A percentile compares a stretch with the other conserved stretches of the same genome.
Conservation (phyloP, 495 filamentous ascomycete genomes). For the Penicillium macrosclerotiorum region DNA sequence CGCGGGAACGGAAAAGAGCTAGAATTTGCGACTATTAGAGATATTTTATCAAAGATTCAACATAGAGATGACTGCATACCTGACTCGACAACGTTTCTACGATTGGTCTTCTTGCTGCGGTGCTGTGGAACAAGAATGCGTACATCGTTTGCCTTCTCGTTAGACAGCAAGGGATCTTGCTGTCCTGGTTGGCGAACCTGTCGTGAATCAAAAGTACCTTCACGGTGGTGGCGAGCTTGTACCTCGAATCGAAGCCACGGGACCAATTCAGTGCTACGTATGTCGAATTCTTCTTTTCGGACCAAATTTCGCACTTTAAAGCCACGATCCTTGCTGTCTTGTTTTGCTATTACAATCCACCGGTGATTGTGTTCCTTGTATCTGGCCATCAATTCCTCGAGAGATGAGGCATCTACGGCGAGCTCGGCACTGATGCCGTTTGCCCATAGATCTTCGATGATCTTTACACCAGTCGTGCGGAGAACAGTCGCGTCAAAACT, state of each 20-base stretch:
- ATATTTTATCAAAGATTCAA: no score
- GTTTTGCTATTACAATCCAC: constrained; percentile 86
- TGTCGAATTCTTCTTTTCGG: constrained; percentile 79
- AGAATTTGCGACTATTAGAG: no score
- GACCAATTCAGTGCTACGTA: constrained; percentile 72
- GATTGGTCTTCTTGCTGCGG: constrained; percentile 86
- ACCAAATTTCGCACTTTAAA: constrained; percentile 74
- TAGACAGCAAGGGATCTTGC: constrained; percentile 30
- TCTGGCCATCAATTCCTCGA: constrained; percentile 67
- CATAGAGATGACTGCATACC: no score
- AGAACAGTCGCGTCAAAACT: constrained; percentile 78
- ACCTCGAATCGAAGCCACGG: constrained; percentile 79
- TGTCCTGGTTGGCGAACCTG: constrained; percentile 48
- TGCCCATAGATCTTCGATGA: constrained; percentile 78
- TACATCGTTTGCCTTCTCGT: constrained; percentile 67
- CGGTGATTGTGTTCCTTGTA: constrained; percentile 75
- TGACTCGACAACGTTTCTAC: constrained; percentile 78
- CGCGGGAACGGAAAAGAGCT: constrained; percentile 62
- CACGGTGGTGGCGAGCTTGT: constrained; percentile 68
- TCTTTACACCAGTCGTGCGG: constrained; percentile 67
- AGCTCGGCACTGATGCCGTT: constrained; percentile 89
- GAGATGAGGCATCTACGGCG: constrained; percentile 66
- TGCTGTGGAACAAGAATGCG: constrained; percentile 77
- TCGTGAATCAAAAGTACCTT: constrained; percentile 47
- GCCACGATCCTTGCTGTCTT: constrained; percentile 64